Evolutionary conservation across 306 rosid genomes (phyloP).

Genomic region (Cercis canadensis): DNA sequence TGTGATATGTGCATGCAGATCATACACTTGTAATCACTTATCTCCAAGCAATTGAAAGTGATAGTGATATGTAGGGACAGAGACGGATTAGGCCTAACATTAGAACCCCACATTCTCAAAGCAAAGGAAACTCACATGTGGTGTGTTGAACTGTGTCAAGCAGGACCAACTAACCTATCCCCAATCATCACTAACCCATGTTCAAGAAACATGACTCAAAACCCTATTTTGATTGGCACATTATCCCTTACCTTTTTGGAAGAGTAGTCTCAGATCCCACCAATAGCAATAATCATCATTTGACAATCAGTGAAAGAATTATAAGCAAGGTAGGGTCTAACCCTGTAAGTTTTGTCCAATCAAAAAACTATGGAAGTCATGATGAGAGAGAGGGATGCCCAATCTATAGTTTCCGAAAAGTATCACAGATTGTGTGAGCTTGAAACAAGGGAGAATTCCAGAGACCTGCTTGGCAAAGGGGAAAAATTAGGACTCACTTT

Average conservation of each 20-base stretch:
- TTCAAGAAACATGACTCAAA: constrained; percentile 40
- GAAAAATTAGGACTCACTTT: constrained; percentile 14
- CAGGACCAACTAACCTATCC: constrained; percentile 47
- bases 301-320: constrained; percentile 26
- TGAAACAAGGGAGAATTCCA: constrained; percentile 18
- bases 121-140: constrained; percentile 46
- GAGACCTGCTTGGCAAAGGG: not conserved
- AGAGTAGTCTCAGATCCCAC: constrained; percentile 12
- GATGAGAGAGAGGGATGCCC: too few species aligned
- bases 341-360: not conserved
- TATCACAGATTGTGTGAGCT: constrained; percentile 22
- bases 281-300: constrained; percentile 17
- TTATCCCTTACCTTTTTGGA: constrained; percentile 39
- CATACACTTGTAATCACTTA: constrained; percentile 23
- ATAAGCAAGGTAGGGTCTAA: constrained; percentile 1
- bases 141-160: constrained; percentile 41
- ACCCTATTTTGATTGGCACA: constrained; percentile 37
- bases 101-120: constrained; percentile 40
- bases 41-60: constrained; percentile 37
- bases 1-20: constrained; percentile 8
- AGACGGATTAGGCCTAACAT: constrained; percentile 15
- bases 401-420: constrained; percentile 14
- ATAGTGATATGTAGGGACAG: constrained; percentile 38
- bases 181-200: constrained; percentile 41
- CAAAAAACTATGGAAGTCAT: not conserved